These are phyloP conservation scores for Stenocarpella maydis DNA, from an alignment of 2,329 filamentous ascomycete species.

Conservation along the genomic window DNA sequence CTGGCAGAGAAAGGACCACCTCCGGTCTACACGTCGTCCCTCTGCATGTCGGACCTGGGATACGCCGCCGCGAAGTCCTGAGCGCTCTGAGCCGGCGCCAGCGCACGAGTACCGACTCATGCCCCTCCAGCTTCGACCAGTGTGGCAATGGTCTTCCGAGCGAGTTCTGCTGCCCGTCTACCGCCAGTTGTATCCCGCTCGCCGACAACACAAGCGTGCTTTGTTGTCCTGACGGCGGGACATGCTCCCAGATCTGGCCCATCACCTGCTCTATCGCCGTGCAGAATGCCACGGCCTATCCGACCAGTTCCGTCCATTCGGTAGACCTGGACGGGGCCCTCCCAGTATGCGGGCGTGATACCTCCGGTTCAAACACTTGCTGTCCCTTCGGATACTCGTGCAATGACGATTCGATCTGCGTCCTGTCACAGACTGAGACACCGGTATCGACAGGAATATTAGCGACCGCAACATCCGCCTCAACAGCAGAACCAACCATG, in stretches of 20 bases:
- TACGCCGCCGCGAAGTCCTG: conserved; percentile 11
- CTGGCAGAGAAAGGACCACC: neutral
- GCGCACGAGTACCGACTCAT: conserved; percentile 24
- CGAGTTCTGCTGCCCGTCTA: conserved; percentile 31
- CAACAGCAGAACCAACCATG: neutral
- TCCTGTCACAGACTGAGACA: conserved; percentile 2
- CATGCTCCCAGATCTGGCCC: conserved; percentile 29
- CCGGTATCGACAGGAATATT: conserved; percentile 19
- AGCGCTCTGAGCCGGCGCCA: conserved; percentile 2
- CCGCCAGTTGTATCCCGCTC: conserved; percentile 28
- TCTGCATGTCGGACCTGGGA: neutral
- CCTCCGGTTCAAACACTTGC: conserved; percentile 17
- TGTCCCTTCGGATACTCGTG: conserved; percentile 35
- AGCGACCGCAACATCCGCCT: conserved; percentile 20
- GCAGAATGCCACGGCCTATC: conserved; percentile 32
- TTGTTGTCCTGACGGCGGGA: conserved; percentile 29
- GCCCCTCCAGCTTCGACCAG: conserved; percentile 31
- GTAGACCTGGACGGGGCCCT: conserved; percentile 29
- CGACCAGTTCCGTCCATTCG: conserved; percentile 28
- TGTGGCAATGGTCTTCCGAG: conserved; percentile 32
- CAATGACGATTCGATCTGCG: conserved; percentile 21
- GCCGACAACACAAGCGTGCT: conserved; percentile 30
- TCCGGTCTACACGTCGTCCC: neutral
- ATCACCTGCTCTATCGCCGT: conserved; percentile 30
- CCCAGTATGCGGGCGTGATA: conserved; percentile 26